Evolutionary conservation across 2,329 filamentous ascomycete species (phyloP).

Genomic region (Pseudocercospora cruenta): DNA sequence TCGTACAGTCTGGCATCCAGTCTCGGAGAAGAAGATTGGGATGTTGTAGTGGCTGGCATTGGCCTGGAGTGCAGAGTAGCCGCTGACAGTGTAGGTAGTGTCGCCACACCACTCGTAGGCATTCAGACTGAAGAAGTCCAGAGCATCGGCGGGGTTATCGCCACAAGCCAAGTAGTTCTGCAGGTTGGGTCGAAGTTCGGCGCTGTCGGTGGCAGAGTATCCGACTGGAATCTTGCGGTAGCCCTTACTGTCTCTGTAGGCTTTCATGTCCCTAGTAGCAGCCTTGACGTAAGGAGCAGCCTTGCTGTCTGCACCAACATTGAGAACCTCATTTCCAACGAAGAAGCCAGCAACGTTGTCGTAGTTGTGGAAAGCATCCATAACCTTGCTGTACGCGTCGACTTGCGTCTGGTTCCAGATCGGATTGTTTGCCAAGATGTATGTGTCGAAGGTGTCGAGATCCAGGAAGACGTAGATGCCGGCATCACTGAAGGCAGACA

Average conservation of each 20-base stretch:
- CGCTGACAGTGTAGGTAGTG: slow-evolving; percentile 53
- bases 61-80: slow-evolving; percentile 69
- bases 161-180: slow-evolving; percentile 81
- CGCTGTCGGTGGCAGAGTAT: slow-evolving; percentile 85
- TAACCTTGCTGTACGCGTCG: slow-evolving; percentile 68
- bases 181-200: slow-evolving; percentile 66
- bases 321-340: slow-evolving; percentile 84
- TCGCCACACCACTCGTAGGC: slow-evolving; percentile 49
- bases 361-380: slow-evolving; percentile 77
- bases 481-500: slow-evolving; percentile 75
- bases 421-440: slow-evolving; percentile 58
- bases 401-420: slow-evolving; percentile 75
- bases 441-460: slow-evolving; percentile 73
- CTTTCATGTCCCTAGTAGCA: slow-evolving; percentile 75
- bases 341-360: slow-evolving; percentile 84
- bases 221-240: slow-evolving; percentile 84
- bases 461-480: slow-evolving; percentile 86
- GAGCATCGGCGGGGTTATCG: slow-evolving; percentile 65
- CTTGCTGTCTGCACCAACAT: slow-evolving; percentile 56
- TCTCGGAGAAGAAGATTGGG: slow-evolving; percentile 90
- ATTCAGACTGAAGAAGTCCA: slow-evolving; percentile 87
- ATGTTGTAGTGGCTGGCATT: slow-evolving; percentile 73
- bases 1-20: slow-evolving; percentile 72
- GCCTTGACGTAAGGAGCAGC: slow-evolving; percentile 76
- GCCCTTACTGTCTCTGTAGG: slow-evolving; percentile 72